Evolutionary conservation across 805 yeast genomes (phyloP).

Genomic region (Wickerhamiella azymoides): DNA sequence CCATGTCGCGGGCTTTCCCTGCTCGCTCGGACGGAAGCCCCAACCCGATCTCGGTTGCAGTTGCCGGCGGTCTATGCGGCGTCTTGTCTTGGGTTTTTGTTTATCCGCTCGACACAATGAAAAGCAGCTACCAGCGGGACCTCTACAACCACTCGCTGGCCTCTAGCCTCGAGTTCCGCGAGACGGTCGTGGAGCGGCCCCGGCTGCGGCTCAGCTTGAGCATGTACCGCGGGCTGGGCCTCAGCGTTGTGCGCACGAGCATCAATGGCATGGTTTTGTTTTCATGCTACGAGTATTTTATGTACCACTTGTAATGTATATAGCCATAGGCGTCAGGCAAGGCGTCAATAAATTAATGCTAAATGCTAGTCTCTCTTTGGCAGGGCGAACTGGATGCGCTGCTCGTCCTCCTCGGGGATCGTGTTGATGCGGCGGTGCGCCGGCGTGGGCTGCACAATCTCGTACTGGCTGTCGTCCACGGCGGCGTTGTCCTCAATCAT

Average conservation of each 20-base stretch:
- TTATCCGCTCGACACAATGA: slow-evolving; percentile 71
- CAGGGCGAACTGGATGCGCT: slow-evolving; percentile 6
- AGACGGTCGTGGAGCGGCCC: slow-evolving; percentile 25
- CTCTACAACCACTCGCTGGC: slow-evolving; percentile 52
- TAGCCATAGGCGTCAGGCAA: no score
- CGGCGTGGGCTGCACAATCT: neutral
- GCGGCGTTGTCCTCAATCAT: slow-evolving; percentile 18
- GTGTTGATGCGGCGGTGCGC: slow-evolving; percentile 7
- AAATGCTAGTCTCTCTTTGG: neutral
- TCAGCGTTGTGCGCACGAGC: slow-evolving; percentile 57
- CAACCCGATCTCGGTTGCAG: slow-evolving; percentile 35
- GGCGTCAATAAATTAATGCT: neutral
- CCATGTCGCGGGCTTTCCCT: slow-evolving; percentile 24
- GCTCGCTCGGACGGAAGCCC: slow-evolving; percentile 20
- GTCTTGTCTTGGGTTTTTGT: slow-evolving; percentile 58
- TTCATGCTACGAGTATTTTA: slow-evolving; percentile 51
- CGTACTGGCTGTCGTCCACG: slow-evolving; percentile 15
- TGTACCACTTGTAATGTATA: slow-evolving; percentile 24
- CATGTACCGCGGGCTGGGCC: slow-evolving; percentile 67
- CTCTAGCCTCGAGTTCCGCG: slow-evolving; percentile 30
- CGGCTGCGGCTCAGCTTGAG: slow-evolving; percentile 25
- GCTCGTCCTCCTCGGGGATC: slow-evolving; percentile 8
- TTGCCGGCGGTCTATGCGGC: slow-evolving; percentile 75
- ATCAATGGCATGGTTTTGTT: slow-evolving; percentile 65
- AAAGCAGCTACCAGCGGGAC: slow-evolving; percentile 62